Percentiles rank a stretch among this genome's conserved stretches.
Evolutionary conservation across 192 early-diverging fungal genomes (phyloP).

Genomic region (Gigaspora rosea): DNA sequence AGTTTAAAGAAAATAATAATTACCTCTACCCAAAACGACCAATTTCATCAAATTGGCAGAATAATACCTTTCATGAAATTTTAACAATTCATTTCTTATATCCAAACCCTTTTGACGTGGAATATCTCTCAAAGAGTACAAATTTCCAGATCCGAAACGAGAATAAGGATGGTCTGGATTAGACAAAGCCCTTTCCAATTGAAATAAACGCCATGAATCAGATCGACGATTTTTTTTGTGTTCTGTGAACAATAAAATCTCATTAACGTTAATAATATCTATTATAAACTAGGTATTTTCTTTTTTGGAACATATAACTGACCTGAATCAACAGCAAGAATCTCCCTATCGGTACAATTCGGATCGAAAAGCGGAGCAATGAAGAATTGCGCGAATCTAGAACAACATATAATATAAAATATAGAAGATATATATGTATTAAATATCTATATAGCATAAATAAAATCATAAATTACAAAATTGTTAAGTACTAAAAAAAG

Average conservation of each 20-base stretch:
- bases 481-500: background rate
- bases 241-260: slow-evolving; percentile 45
- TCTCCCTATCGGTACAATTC: slow-evolving; percentile 85
- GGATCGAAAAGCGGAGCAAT: slow-evolving; percentile 81
- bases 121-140: slow-evolving; percentile 69
- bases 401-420: background rate
- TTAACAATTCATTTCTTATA: slow-evolving; percentile 74
- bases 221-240: slow-evolving; percentile 88
- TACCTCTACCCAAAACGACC: slow-evolving; percentile 65
- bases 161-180: slow-evolving; percentile 73
- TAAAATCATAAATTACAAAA: background rate
- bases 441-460: background rate
- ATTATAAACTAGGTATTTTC: too few relatives aligned
- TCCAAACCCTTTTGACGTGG: slow-evolving; percentile 68
- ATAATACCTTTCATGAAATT: slow-evolving; percentile 86
- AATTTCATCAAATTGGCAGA: slow-evolving; percentile 92
- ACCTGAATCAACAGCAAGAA: slow-evolving; percentile 86
- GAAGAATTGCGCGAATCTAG: slow-evolving; percentile 82
- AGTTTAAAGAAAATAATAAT: too few relatives aligned
- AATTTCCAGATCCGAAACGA: slow-evolving; percentile 87
- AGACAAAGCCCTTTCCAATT: slow-evolving; percentile 75
- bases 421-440: background rate
- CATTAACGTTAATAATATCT: too few relatives aligned
- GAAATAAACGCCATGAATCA: slow-evolving; percentile 80
- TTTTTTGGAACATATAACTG: too few relatives aligned